Evolutionary conservation across 2,329 filamentous ascomycete genomes (phyloP).

Genomic region (Aurifilum marmelostoma): DNA sequence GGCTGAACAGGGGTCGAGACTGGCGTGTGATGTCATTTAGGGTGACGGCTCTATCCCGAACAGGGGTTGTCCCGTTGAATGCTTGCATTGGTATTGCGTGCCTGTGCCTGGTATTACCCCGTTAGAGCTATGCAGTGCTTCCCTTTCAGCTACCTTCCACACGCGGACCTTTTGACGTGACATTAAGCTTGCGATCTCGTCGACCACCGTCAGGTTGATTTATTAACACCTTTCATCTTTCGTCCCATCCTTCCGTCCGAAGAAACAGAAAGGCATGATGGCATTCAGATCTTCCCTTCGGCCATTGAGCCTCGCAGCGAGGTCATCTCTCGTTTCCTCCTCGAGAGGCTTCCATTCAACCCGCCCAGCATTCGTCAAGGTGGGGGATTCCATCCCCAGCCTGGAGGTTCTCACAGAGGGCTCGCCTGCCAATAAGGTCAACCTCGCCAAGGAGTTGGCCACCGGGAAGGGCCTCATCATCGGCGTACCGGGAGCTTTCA

Average conservation of each 20-base stretch:
- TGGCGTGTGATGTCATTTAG: not conserved
- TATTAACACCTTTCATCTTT: not conserved
- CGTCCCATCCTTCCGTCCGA: not conserved
- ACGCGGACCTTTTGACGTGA: not conserved
- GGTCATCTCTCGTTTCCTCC: constrained; percentile 23
- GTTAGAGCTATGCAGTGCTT: not conserved
- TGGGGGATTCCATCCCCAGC: constrained; percentile 78
- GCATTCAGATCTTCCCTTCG: constrained; percentile 26
- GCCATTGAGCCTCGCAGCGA: constrained; percentile 22
- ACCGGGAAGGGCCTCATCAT: constrained; percentile 79
- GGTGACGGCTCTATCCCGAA: not conserved
- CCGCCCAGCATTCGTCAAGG: constrained; percentile 66
- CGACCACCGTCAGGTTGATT: not conserved
- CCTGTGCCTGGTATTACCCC: not conserved
- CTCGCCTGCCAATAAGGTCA: constrained; percentile 91
- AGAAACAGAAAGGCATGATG: constrained; percentile 13
- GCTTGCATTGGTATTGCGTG: not conserved
- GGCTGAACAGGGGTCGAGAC: not conserved
- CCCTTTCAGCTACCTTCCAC: not conserved
- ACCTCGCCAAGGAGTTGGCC: constrained; percentile 75
- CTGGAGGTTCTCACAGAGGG: constrained; percentile 78
- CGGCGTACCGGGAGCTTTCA: constrained; percentile 81
- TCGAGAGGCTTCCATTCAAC: constrained; percentile 65
- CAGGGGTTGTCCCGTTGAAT: not conserved
- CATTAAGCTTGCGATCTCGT: not conserved